phyloP scores from a whole-genome alignment of 805 yeast genomes.

The Lipomyces chichibuensis region DNA sequence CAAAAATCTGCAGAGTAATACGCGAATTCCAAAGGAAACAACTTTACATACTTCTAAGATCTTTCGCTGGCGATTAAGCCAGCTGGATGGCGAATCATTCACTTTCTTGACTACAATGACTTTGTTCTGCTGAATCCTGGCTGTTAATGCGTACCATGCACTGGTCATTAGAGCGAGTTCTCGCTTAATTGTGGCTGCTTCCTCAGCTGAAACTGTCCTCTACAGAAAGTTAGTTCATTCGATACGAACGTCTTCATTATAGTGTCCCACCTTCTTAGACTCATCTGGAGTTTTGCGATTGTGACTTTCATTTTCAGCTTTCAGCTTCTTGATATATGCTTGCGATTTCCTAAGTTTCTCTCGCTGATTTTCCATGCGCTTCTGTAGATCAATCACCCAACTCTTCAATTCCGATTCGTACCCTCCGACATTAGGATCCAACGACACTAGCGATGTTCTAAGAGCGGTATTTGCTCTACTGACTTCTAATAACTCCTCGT shows the following conservation, averaged over 20 bases:
- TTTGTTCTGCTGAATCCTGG: conserved; percentile 40
- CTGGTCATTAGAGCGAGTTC: conserved; percentile 39
- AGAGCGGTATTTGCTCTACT: conserved; percentile 32
- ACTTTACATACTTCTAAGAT: conserved; percentile 35
- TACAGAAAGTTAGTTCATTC: not conserved
- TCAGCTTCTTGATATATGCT: conserved; percentile 25
- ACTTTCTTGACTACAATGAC: conserved; percentile 36
- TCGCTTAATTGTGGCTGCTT: conserved; percentile 23
- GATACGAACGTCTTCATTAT: not conserved
- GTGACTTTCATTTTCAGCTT: conserved; percentile 19
- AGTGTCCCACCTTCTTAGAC: not conserved
- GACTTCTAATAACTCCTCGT: conserved; percentile 32
- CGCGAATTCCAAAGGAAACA: conserved; percentile 1
- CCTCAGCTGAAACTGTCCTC: conserved; percentile 21
- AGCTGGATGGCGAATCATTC: conserved; percentile 39
- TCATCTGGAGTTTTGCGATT: not conserved
- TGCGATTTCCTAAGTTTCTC: conserved; percentile 27
- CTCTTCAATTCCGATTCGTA: conserved; percentile 32
- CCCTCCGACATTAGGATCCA: conserved; percentile 24
- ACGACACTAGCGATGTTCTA: conserved; percentile 27
- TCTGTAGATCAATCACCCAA: conserved; percentile 34
- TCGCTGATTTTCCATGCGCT: conserved; percentile 27
- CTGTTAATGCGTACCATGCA: conserved; percentile 41
- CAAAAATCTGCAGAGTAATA: not conserved
- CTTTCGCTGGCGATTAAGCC: conserved; percentile 40